phyloP scores from a whole-genome alignment of 129 eudicot genomes.

The Deinandra increscens region DNA sequence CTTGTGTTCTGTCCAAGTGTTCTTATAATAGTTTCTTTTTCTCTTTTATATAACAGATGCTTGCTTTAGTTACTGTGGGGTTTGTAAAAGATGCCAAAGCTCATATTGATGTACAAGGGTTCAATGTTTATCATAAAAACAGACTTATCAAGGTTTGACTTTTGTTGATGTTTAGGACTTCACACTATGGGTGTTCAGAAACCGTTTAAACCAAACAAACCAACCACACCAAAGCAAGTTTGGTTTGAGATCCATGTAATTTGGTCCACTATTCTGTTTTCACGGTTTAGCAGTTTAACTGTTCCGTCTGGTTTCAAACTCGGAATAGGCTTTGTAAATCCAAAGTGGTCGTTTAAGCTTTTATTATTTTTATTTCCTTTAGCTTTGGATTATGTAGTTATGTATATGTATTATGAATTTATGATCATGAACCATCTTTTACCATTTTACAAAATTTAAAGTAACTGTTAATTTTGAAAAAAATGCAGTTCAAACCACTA shows the following conservation, averaged over 20 bases:
- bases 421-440: not conserved
- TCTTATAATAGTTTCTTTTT: not conserved
- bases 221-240: not conserved
- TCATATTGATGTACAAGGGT: constrained; percentile 98
- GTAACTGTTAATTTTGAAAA: not conserved
- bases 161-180: constrained; percentile 13
- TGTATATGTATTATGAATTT: not conserved
- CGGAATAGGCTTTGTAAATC: not conserved
- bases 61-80: constrained; percentile 87
- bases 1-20: constrained; percentile 18
- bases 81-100: constrained; percentile 93
- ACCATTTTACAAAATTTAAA: not conserved
- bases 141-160: constrained; percentile 82
- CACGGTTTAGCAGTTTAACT: not conserved
- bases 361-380: too few relatives aligned
- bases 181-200: not conserved
- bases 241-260: not conserved
- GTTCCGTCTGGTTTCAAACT: not conserved
- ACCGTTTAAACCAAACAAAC: not conserved
- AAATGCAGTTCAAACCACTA: not conserved
- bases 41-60: constrained; percentile 50
- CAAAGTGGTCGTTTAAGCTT: not conserved
- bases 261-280: too few relatives aligned
- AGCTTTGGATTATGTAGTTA: not conserved
- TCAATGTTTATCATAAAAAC: constrained; percentile 95